phyloP scores from a whole-genome alignment of 2,329 filamentous ascomycete species.

The Incumbomyces lentus region DNA sequence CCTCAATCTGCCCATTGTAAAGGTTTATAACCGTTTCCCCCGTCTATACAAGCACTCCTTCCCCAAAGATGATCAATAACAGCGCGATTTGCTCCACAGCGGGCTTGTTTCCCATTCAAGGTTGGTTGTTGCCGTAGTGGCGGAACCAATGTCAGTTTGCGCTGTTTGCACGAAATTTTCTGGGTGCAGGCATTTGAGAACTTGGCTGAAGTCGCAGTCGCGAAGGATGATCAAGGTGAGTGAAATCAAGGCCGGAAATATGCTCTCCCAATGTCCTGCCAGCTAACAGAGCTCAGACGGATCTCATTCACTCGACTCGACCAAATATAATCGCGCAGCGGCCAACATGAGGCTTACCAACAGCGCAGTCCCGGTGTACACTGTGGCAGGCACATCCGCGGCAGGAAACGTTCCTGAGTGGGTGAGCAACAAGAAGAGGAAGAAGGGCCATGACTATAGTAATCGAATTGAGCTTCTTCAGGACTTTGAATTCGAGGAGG shows the following conservation, averaged over 20 bases:
- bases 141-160: neutral
- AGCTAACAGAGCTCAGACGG: neutral
- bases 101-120: too few relatives aligned
- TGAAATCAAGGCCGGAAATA: neutral
- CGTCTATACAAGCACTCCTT: too few relatives aligned
- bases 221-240: neutral
- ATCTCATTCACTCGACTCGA: neutral
- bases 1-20: too few relatives aligned
- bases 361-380: constrained; percentile 83
- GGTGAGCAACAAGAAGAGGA: constrained; percentile 84
- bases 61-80: too few relatives aligned
- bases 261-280: neutral
- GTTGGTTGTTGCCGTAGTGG: too few relatives aligned
- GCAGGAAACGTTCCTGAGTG: constrained; percentile 86
- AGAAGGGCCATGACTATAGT: constrained; percentile 84
- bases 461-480: constrained; percentile 91
- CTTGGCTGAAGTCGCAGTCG: neutral
- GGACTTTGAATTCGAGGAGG: constrained; percentile 96
- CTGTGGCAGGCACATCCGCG: constrained; percentile 81
- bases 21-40: too few relatives aligned
- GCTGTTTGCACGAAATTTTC: constrained; percentile 4
- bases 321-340: neutral
- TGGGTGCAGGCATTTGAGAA: neutral
- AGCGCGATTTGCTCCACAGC: too few relatives aligned
- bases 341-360: constrained; percentile 42